phyloP scores from a whole-genome alignment of 2,329 filamentous ascomycete genomes.

The Ceratocystis harringtonii region DNA sequence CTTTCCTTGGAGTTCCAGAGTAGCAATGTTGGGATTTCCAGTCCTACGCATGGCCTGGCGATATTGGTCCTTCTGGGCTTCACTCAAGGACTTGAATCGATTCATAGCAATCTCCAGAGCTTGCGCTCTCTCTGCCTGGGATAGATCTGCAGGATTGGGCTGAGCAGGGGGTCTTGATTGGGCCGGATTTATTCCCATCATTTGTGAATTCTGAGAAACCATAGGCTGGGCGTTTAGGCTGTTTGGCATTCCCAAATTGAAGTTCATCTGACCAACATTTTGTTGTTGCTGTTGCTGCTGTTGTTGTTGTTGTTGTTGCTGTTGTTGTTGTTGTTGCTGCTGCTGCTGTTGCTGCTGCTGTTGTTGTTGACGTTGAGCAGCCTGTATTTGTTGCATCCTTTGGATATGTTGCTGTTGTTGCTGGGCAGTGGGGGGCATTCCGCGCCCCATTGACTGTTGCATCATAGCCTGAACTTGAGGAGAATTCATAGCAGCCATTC shows the following conservation, averaged over 20 bases:
- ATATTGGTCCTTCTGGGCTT: conserved; percentile 7
- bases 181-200: conserved; percentile 22
- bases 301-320: conserved; percentile 24
- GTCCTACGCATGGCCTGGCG: neutral
- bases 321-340: conserved; percentile 23
- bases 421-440: conserved; percentile 21
- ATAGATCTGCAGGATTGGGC: neutral
- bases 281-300: conserved; percentile 22
- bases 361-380: conserved; percentile 23
- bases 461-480: conserved; percentile 4
- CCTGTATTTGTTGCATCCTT: conserved; percentile 15
- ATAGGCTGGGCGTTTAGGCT: conserved; percentile 19
- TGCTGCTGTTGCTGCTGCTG: conserved; percentile 22
- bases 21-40: neutral
- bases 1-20: neutral
- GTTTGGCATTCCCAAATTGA: conserved; percentile 1
- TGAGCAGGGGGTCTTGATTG: conserved; percentile 8
- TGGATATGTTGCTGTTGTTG: conserved; percentile 18
- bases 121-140: neutral
- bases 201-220: conserved; percentile 20
- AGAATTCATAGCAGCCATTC: neutral
- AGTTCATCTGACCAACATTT: conserved; percentile 23
- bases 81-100: neutral
- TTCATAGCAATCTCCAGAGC: neutral
- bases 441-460: conserved; percentile 20